phyloP scores from a whole-genome alignment of 768 basidiomycete genomes.

The Tubosaeta sp. region DNA sequence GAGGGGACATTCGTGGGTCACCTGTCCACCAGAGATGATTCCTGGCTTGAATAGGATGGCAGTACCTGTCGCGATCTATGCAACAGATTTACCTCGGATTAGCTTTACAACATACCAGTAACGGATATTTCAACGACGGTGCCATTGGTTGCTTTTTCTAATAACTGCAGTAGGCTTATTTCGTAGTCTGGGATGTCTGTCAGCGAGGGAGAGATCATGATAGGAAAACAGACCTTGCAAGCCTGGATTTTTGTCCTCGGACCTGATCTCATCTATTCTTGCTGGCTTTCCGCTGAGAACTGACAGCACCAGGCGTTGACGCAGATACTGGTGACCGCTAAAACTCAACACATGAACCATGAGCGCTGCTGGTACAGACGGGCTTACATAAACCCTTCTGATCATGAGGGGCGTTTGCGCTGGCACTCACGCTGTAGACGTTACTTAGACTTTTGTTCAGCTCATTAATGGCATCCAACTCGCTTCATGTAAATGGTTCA shows the following conservation, averaged over 20 bases:
- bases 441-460: conserved; percentile 9
- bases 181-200: conserved; percentile 67
- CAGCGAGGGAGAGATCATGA: neutral
- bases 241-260: conserved; percentile 93
- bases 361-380: conserved; percentile 34
- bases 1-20: conserved; percentile 84
- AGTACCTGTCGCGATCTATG: conserved; percentile 57
- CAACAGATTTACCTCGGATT: neutral
- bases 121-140: conserved; percentile 94
- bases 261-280: conserved; percentile 81
- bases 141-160: conserved; percentile 93
- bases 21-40: conserved; percentile 75
- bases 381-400: conserved; percentile 25
- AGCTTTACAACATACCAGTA: conserved; percentile 58
- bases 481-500: conserved; percentile 33
- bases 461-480: conserved; percentile 22
- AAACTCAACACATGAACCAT: conserved; percentile 47
- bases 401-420: neutral
- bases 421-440: conserved; percentile 6
- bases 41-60: conserved; percentile 91
- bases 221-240: conserved; percentile 58
- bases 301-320: conserved; percentile 83
- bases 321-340: conserved; percentile 78
- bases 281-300: conserved; percentile 84
- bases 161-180: conserved; percentile 78